These are phyloP conservation scores for Rhizophora mangle DNA, from an alignment of 345 rosid genomes.

Conservation along the genomic window DNA sequence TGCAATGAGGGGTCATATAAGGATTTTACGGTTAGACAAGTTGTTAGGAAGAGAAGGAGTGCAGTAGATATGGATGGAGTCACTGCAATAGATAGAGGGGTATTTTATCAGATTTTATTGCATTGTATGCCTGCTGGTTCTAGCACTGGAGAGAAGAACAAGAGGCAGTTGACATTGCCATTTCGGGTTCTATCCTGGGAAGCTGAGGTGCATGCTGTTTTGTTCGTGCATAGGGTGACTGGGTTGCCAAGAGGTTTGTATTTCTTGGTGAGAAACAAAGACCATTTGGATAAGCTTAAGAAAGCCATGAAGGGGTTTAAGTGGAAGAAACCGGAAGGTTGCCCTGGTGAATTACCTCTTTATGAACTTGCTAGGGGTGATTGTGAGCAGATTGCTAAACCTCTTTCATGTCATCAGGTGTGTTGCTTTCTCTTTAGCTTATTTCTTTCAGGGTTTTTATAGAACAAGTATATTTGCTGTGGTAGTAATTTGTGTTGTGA, in stretches of 20 bases:
- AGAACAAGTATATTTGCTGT: too few species aligned
- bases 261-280: constrained; percentile 81
- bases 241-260: constrained; percentile 76
- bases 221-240: constrained; percentile 75
- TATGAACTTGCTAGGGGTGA: constrained; percentile 60
- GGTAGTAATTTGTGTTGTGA: not conserved
- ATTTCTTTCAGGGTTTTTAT: not conserved
- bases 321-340: constrained; percentile 81
- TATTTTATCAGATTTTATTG: constrained; percentile 78
- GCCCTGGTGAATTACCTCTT: constrained; percentile 63
- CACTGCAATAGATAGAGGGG: constrained; percentile 50
- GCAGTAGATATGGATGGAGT: constrained; percentile 87
- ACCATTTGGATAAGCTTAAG: constrained; percentile 61
- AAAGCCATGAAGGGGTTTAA: constrained; percentile 51
- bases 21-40: constrained; percentile 43
- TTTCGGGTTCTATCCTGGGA: constrained; percentile 84
- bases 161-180: constrained; percentile 55
- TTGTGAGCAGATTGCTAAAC: constrained; percentile 58
- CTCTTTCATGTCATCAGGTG: constrained; percentile 85
- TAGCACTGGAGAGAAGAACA: constrained; percentile 44
- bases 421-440: not conserved
- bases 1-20: constrained; percentile 48
- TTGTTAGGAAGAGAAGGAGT: constrained; percentile 85
- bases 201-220: constrained; percentile 79
- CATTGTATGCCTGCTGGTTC: constrained; percentile 85